Base-by-base conservation (phyloP, 2,329 filamentous ascomycete species). In the Colletotrichum tamarilloi region DNA sequence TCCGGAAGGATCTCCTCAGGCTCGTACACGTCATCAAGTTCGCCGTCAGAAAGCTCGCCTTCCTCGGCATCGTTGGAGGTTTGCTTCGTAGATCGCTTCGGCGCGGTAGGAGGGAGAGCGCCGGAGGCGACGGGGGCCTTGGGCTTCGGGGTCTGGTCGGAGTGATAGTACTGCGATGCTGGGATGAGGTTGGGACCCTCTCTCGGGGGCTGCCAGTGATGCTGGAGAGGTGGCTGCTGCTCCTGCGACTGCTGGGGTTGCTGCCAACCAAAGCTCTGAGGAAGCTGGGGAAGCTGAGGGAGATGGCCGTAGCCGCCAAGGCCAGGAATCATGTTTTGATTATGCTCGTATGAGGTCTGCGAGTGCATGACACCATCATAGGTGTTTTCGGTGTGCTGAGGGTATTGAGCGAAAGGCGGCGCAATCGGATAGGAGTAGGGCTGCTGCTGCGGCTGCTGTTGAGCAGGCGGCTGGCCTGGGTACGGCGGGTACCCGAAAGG, bases 11-110 rank as follows among this genome's bases (percentile, higher is more conserved):
- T 46, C 5, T 74, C 67, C 11, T 73, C 75, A 11, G 87, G 85
- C 62, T 89, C 87, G 74, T 91, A 90, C 2, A 87, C 77, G 76
- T 91, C 88, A 62, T 91, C 88, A 62, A 88, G 86, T 76, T 92
- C 91, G 22, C 87, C 89, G 77, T 96, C 94, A 75, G 91, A 93
- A 35, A 97, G 81, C 80, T 97, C 94, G 19, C 93, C 94, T 77
- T 97, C 94, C 78, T 97, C 76, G 2, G 67, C 76, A 49, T 78
- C 77, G 7, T 76, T 75, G 14, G 58, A 28, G n/a, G 53, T 46
- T 14, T 53, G 55, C 28, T 55, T 67, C 5, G 56, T 19, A 14
- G 24, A 26, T 19, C 52, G 62, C 28, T 59, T 67, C 2, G 68
- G n/a, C n/a, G 56, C 30, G 38, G 26, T 26, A 16, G 46, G 55